A percentile compares a stretch with the other conserved stretches of the same genome.
Evolutionary conservation across 805 yeast species (phyloP).

Genomic region (Pichia californica): DNA sequence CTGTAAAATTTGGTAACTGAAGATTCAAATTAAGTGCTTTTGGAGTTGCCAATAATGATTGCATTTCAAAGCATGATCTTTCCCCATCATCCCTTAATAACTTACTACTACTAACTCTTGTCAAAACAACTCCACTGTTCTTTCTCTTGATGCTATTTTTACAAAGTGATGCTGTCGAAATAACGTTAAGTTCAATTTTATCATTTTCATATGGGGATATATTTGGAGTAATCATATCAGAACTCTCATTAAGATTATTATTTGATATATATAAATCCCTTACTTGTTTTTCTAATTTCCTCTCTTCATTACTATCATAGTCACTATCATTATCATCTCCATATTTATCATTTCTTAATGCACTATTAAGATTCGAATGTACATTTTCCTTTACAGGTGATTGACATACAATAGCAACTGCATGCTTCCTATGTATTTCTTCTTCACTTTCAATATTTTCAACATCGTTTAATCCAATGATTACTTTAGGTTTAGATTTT

Average conservation of each 20-base stretch:
- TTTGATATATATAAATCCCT: conserved; percentile 28
- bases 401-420: conserved; percentile 15
- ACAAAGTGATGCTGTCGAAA: conserved; percentile 7
- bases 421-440: conserved; percentile 13
- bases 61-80: conserved; percentile 24
- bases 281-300: conserved; percentile 27
- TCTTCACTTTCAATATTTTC: conserved; percentile 3
- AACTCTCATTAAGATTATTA: conserved; percentile 15
- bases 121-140: conserved; percentile 9
- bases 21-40: conserved; percentile 15
- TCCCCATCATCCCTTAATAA: conserved; percentile 12
- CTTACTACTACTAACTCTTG: conserved; percentile 11
- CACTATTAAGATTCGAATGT: not conserved
- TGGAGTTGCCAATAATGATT: conserved; percentile 25
- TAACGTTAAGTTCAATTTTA: conserved; percentile 12
- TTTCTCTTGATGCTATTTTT: too few species aligned
- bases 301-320: conserved; percentile 22
- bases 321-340: conserved; percentile 15
- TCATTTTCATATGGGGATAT: not conserved
- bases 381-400: conserved; percentile 11
- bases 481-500: conserved; percentile 14
- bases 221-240: conserved; percentile 7
- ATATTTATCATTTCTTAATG: not conserved
- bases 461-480: conserved; percentile 25
- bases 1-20: conserved; percentile 17